Conservation (phyloP, 2,329 filamentous ascomycete genomes). For the Didymellaceae sp. region DNA sequence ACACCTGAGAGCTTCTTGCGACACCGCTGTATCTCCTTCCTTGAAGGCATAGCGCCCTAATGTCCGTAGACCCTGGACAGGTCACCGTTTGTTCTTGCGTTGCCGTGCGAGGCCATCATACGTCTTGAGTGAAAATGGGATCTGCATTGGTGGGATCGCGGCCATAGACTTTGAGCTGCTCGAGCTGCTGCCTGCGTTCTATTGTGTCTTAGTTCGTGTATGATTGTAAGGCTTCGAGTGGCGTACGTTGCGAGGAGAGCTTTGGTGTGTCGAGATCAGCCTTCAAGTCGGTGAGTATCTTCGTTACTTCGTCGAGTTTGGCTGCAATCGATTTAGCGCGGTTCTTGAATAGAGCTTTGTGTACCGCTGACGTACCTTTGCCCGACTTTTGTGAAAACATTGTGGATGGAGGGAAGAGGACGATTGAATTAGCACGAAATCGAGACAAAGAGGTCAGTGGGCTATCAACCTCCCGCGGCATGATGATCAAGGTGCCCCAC, state of each 20-base stretch:
- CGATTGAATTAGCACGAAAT: neutral
- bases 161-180: conserved; percentile 78
- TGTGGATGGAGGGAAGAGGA: neutral
- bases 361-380: conserved; percentile 31
- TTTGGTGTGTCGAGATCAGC: conserved; percentile 66
- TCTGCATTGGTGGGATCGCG: conserved; percentile 74
- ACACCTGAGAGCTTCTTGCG: conserved; percentile 78
- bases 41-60: conserved; percentile 77
- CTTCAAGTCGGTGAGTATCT: conserved; percentile 67
- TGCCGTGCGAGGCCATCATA: conserved; percentile 47
- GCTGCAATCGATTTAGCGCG: conserved; percentile 47
- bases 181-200: conserved; percentile 68
- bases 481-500: conserved; percentile 18
- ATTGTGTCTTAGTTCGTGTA: neutral
- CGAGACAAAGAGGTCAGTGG: conserved; percentile 3
- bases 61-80: conserved; percentile 72
- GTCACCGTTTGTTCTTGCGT: conserved; percentile 13
- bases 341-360: too few species aligned
- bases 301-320: conserved; percentile 73
- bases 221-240: neutral
- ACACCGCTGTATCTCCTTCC: conserved; percentile 62
- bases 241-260: conserved; percentile 66
- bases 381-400: conserved; percentile 21
- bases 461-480: conserved; percentile 7
- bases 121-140: conserved; percentile 83